Percentiles rank a stretch among this genome's conserved stretches.
phyloP scores from a whole-genome alignment of 164 flowering plant species.

The Magnolia changhungtana region DNA sequence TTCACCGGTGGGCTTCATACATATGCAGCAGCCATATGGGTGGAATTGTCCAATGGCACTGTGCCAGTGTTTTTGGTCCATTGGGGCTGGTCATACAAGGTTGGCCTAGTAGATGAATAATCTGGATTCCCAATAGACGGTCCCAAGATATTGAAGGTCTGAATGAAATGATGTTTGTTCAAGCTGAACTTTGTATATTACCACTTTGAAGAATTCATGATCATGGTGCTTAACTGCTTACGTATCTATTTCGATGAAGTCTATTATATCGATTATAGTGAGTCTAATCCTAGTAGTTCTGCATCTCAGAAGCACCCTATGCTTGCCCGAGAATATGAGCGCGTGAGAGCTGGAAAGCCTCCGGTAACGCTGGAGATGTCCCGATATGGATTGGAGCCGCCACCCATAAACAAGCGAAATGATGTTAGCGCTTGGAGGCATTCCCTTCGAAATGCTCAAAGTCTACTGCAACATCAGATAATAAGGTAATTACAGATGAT shows the following conservation, averaged over 20 bases:
- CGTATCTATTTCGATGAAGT: not conserved
- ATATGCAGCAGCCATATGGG: not conserved
- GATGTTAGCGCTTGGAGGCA: constrained; percentile 86
- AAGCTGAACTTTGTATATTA: not conserved
- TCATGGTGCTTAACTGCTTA: not conserved
- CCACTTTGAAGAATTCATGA: not conserved
- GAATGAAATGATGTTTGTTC: not conserved
- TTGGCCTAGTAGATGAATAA: not conserved
- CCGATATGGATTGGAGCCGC: constrained; percentile 68
- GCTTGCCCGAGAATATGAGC: constrained; percentile 93
- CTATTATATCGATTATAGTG: not conserved
- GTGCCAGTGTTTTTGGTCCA: not conserved
- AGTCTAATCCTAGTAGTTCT: constrained; percentile 7
- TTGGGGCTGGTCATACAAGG: not conserved
- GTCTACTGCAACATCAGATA: constrained; percentile 77
- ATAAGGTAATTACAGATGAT: constrained; percentile 44
- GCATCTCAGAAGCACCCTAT: constrained; percentile 75
- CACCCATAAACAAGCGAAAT: constrained; percentile 54
- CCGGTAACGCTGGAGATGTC: constrained; percentile 67
- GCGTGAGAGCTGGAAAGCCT: constrained; percentile 87
- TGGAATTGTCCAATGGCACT: not conserved
- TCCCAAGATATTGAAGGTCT: not conserved
- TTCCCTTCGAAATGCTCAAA: constrained; percentile 74
- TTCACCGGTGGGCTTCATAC: not conserved
- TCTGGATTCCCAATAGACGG: not conserved